Conservation (phyloP, 108 stramenopile species). For the Skeletonema marinoi region DNA sequence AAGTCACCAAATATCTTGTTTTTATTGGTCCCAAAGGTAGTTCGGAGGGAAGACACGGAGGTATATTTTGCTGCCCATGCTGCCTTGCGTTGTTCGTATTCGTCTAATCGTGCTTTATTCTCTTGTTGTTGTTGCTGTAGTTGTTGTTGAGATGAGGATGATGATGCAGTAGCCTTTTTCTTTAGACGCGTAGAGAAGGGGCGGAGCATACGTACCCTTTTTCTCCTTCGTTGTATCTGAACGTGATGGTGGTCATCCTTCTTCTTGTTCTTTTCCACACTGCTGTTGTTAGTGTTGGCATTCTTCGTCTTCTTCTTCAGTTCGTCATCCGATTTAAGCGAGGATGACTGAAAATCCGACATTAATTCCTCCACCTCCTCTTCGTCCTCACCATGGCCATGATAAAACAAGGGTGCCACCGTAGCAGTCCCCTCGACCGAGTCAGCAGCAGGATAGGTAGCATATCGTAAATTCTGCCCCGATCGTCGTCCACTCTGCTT, state of each 20-base stretch:
- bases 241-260: not conserved
- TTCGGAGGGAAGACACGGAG: conserved; percentile 66
- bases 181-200: not conserved
- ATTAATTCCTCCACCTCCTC: not conserved
- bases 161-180: not conserved
- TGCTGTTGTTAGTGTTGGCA: not conserved
- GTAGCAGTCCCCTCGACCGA: not conserved
- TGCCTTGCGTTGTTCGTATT: conserved; percentile 71
- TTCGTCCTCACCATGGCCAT: not conserved
- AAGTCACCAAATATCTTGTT: conserved; percentile 89
- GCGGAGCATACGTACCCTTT: not conserved
- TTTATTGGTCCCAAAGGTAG: conserved; percentile 80
- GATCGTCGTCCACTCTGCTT: not conserved
- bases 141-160: not conserved
- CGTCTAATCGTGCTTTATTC: conserved; percentile 1
- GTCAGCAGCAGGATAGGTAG: not conserved
- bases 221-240: not conserved
- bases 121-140: not conserved
- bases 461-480: not conserved
- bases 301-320: not conserved
- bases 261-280: not conserved
- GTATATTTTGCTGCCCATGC: conserved; percentile 85
- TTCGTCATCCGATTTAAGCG: not conserved
- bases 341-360: not conserved
- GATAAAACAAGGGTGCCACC: conserved; percentile 1